Percentiles rank a stretch among this genome's conserved stretches.
phyloP scores from a whole-genome alignment of 805 yeast species.

The Barnettozyma californica region DNA sequence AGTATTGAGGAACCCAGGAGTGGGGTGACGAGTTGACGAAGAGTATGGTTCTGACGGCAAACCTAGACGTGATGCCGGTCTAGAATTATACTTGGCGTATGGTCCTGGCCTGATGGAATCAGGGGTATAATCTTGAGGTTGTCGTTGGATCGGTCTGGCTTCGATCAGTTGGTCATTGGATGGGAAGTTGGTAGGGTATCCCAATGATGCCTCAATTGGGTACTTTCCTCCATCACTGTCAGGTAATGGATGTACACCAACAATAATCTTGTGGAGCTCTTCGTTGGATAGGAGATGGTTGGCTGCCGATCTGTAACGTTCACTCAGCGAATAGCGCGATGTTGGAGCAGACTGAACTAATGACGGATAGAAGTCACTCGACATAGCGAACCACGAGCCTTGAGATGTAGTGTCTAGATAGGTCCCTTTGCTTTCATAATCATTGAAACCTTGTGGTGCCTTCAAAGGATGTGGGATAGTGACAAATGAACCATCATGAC shows the following conservation, averaged over 20 bases:
- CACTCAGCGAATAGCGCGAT: conserved; percentile 48
- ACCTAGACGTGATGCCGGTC: conserved; percentile 16
- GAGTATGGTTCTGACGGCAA: conserved; percentile 14
- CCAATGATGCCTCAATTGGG: conserved; percentile 15
- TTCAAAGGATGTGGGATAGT: conserved; percentile 65
- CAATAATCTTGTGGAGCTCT: conserved; percentile 27
- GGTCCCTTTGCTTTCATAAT: conserved; percentile 39
- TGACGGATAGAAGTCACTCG: conserved; percentile 72
- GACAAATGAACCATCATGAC: conserved; percentile 31
- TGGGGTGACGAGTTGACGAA: conserved; percentile 23
- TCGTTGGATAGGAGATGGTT: conserved; percentile 31
- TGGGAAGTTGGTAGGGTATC: conserved; percentile 12
- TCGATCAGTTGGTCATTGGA: conserved; percentile 7
- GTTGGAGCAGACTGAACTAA: conserved; percentile 74
- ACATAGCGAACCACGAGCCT: conserved; percentile 84
- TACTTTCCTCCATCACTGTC: conserved; percentile 5
- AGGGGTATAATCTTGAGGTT: neutral
- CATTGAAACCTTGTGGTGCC: conserved; percentile 21
- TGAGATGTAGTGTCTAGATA: conserved; percentile 58
- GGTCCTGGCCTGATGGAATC: conserved; percentile 6
- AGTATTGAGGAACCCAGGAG: conserved; percentile 20
- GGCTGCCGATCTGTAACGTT: conserved; percentile 38
- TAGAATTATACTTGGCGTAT: conserved; percentile 6
- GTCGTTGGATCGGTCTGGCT: conserved; percentile 7
- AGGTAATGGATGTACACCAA: conserved; percentile 43